Conservation (phyloP, 1,284 basidiomycete genomes). For the Tilletia indica region DNA sequence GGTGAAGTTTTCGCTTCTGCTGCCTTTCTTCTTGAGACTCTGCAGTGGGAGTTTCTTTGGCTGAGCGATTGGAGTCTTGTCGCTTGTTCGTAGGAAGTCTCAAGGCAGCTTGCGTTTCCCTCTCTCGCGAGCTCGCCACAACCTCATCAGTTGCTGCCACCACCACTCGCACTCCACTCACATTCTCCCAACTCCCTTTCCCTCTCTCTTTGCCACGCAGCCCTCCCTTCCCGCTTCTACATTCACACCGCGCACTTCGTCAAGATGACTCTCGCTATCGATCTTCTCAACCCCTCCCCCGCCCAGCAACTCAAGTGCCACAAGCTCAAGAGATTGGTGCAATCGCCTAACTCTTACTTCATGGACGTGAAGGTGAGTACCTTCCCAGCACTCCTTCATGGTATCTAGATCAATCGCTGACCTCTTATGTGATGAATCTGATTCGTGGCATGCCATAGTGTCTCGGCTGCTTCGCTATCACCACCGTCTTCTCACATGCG, state of each 20-base stretch:
- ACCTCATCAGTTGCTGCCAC: no score
- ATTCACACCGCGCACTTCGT: neutral
- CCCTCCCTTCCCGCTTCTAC: no score
- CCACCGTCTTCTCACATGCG: conserved; percentile 91
- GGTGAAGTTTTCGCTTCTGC: neutral
- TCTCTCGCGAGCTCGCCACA: no score
- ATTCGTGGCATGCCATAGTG: conserved; percentile 72
- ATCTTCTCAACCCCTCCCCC: conserved; percentile 92
- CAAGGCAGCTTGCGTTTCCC: no score
- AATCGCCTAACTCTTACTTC: conserved; percentile 62
- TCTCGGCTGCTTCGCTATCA: conserved; percentile 91
- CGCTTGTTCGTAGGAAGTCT: neutral
- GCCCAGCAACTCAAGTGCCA: conserved; percentile 71
- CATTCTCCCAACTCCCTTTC: no score
- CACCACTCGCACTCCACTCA: no score
- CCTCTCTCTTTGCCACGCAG: no score
- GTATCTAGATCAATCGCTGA: no score
- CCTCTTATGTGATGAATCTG: no score
- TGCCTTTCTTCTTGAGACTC: no score
- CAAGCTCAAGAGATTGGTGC: conserved; percentile 99
- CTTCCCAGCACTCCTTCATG: no score
- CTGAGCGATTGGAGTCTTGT: neutral
- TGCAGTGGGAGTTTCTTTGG: neutral
- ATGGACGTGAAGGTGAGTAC: conserved; percentile 17
- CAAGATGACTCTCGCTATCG: conserved; percentile 87